Conservation (phyloP, 148 eudicot species). For the Heliamphora exappendiculata region DNA sequence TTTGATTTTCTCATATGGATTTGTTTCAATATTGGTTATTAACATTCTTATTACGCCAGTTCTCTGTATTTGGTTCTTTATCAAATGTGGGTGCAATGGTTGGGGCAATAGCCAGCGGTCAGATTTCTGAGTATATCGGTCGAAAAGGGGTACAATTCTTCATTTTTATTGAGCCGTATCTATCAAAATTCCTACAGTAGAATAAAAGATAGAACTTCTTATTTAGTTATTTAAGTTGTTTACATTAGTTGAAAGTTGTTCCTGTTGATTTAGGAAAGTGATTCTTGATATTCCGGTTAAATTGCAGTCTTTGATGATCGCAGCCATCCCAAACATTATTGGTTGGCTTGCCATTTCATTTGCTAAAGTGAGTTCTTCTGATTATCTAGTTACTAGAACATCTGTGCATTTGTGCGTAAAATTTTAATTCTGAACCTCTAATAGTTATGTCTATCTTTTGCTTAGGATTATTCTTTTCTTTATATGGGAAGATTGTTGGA, state of each 20-base stretch:
- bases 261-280: neutral
- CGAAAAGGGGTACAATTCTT: constrained; percentile 68
- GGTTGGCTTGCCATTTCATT: constrained; percentile 96
- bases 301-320: constrained; percentile 89
- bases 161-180: too few species aligned
- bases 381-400: neutral
- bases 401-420: neutral
- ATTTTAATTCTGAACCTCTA: neutral
- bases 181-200: too few species aligned
- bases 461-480: constrained; percentile 74
- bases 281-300: constrained; percentile 9
- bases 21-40: constrained; percentile 3
- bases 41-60: constrained; percentile 35
- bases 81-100: constrained; percentile 99
- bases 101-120: constrained; percentile 97
- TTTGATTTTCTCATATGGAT: constrained; percentile 8
- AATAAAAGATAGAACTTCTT: too few species aligned
- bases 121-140: constrained; percentile 93
- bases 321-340: constrained; percentile 86
- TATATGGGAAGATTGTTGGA: constrained; percentile 91
- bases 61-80: constrained; percentile 81
- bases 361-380: constrained; percentile 57
- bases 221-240: neutral
- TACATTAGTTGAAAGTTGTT: neutral
- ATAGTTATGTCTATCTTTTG: constrained; percentile 2